Base-by-base conservation (phyloP, 345 rosid species). In the Populus simonii region DNA sequence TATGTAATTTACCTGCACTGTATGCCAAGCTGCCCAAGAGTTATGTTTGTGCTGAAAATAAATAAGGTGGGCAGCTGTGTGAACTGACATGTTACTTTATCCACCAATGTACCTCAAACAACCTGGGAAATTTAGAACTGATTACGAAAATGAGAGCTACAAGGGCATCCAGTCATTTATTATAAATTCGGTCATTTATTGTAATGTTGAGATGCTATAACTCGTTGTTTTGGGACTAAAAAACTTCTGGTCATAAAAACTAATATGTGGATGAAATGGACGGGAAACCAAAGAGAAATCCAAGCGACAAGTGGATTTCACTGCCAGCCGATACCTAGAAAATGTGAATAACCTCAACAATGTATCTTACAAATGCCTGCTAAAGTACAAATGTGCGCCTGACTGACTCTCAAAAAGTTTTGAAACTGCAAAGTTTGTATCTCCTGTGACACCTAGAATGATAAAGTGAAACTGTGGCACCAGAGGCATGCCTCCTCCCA, bases 311-410 rank as follows among this genome's bases (percentile, higher is more conserved):
- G 69, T 43, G 49, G 25, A 43, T 59, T 70, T 31, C 11, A 62
- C 75, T 27, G 45, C 65, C 63, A 23, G 45, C 59, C 74, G 20
- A 49, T 35, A 62, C 35, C 47, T n/a, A 47, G 29, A 62, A 13
- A 51, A 49, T 68, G 0, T 27, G 16, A 51, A 33, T 7, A 6
- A 18, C 62, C 74, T 77, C 74, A 62, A 77, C 68, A 70, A 31
- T 77, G 68, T 59, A 77, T 70, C 43, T 77, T 77, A 70, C 80
- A 71, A 9, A 71, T 43, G 36, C 71, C 75, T 77, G 31, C 11
- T 22, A 13, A 10, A 27, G 65, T 63, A 47, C 27, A 33, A 27
- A 47, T 25, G 38, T 0, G 13, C 15, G 38, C 35, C 71, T 75
- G 12, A 49, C 22, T 76, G 47, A 25, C 16, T 49, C 36, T 43